These are phyloP conservation scores for Trametes versicolor DNA, from an alignment of 1,284 basidiomycete species.

Conservation along the genomic window DNA sequence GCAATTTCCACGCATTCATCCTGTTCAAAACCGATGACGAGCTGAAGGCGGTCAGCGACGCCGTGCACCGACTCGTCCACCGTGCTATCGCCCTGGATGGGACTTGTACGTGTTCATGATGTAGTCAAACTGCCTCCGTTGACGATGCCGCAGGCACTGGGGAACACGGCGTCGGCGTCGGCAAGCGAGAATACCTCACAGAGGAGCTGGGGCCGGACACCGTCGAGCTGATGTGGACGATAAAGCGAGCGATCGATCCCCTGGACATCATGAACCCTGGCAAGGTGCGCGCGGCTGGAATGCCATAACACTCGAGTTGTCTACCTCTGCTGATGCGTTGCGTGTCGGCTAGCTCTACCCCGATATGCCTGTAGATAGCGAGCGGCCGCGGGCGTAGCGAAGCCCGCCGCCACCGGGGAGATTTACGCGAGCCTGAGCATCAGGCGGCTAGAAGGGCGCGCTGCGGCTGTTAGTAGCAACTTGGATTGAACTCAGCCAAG, in stretches of 20 bases:
- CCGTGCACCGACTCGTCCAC: slow-evolving; percentile 74
- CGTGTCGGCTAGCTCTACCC: slow-evolving; percentile 34
- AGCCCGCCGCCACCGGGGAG: not conserved
- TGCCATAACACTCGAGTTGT: not conserved
- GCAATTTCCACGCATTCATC: slow-evolving; percentile 66
- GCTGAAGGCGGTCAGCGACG: slow-evolving; percentile 56
- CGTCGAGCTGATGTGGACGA: slow-evolving; percentile 80
- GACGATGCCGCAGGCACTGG: slow-evolving; percentile 63
- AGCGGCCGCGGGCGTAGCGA: slow-evolving; percentile 8
- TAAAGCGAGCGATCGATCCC: slow-evolving; percentile 83
- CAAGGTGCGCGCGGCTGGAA: slow-evolving; percentile 53
- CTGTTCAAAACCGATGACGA: slow-evolving; percentile 74
- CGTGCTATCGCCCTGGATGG: slow-evolving; percentile 81
- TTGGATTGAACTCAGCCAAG: not conserved
- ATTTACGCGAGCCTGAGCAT: not conserved
- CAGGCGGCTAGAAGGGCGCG: not conserved
- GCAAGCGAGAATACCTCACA: slow-evolving; percentile 79
- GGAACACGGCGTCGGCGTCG: slow-evolving; percentile 91
- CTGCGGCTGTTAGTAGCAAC: not conserved
- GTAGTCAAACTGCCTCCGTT: not conserved
- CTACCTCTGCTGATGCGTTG: not conserved
- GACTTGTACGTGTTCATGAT: slow-evolving; percentile 62
- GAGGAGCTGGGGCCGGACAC: slow-evolving; percentile 83
- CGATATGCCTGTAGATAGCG: slow-evolving; percentile 17
- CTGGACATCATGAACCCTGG: slow-evolving; percentile 84